Conservation (phyloP, 495 filamentous ascomycete genomes). For the Rhypophila decipiens region DNA sequence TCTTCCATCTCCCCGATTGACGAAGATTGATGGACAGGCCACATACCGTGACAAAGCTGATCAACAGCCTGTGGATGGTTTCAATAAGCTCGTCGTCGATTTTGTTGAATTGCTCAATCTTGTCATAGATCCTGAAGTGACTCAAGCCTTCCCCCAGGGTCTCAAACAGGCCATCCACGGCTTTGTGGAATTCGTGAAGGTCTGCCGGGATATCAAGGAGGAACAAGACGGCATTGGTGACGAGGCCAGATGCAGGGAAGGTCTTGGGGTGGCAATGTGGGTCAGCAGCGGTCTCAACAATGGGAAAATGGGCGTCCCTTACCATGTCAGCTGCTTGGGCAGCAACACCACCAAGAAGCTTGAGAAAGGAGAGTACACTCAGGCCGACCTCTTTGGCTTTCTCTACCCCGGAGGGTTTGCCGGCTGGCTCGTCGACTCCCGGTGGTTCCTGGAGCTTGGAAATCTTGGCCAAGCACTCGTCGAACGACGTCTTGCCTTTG, state of each 20-base stretch:
- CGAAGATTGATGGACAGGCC: neutral
- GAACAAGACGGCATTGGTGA: slow-evolving; percentile 1
- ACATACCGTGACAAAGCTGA: slow-evolving; percentile 2
- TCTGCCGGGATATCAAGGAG: slow-evolving; percentile 1
- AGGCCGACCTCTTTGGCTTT: neutral
- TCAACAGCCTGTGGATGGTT: neutral
- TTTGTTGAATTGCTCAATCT: neutral
- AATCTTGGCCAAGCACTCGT: neutral
- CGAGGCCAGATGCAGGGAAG: neutral
- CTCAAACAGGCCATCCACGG: neutral
- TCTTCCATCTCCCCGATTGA: neutral
- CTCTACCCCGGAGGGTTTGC: neutral
- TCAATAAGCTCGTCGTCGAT: neutral
- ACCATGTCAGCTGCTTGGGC: too few relatives aligned
- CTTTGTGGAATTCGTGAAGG: neutral
- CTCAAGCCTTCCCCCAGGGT: neutral
- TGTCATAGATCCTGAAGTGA: slow-evolving; percentile 2
- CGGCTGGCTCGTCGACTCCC: neutral
- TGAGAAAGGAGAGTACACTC: neutral
- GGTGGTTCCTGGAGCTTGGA: neutral
- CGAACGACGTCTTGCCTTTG: neutral
- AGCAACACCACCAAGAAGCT: neutral
- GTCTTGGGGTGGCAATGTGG: neutral
- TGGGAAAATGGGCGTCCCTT: neutral
- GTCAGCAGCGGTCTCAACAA: neutral